These are phyloP conservation scores for Pseudozyma pruni DNA, from an alignment of 1,284 basidiomycete species.

Conservation along the genomic window DNA sequence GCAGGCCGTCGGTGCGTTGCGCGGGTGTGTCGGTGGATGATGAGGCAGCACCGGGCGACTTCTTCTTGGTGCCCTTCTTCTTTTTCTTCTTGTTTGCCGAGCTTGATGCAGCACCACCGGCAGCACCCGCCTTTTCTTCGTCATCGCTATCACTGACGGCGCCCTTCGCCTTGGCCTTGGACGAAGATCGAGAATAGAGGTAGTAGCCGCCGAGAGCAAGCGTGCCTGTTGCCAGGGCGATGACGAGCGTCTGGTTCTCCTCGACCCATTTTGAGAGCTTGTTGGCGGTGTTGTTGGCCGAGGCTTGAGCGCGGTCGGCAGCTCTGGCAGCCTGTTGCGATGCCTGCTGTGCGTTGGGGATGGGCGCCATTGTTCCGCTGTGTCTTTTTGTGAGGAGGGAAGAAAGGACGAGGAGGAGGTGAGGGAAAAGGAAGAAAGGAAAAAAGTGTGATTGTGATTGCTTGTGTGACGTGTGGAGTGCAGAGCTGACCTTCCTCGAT, in stretches of 20 bases:
- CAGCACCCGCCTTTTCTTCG: slow-evolving; percentile 43
- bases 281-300: slow-evolving; percentile 55
- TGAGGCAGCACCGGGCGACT: slow-evolving; percentile 23
- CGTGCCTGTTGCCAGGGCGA: slow-evolving; percentile 58
- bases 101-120: slow-evolving; percentile 23
- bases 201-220: slow-evolving; percentile 62
- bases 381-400: neutral
- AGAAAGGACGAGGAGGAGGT: neutral
- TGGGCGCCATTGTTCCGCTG: slow-evolving; percentile 42
- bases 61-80: slow-evolving; percentile 63
- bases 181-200: slow-evolving; percentile 46
- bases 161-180: slow-evolving; percentile 35
- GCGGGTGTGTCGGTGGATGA: slow-evolving; percentile 17
- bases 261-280: slow-evolving; percentile 61
- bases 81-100: slow-evolving; percentile 50
- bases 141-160: slow-evolving; percentile 37
- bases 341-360: slow-evolving; percentile 47
- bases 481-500: neutral
- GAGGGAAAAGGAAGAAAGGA: slow-evolving; percentile 1
- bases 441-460: slow-evolving; percentile 1
- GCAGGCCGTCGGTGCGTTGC: slow-evolving; percentile 38
- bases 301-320: slow-evolving; percentile 43
- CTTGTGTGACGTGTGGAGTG: slow-evolving; percentile 7
- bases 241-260: slow-evolving; percentile 61
- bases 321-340: slow-evolving; percentile 49